phyloP scores from a whole-genome alignment of 176 grass and related monocot genomes.

The Oropetium thomaeum region DNA sequence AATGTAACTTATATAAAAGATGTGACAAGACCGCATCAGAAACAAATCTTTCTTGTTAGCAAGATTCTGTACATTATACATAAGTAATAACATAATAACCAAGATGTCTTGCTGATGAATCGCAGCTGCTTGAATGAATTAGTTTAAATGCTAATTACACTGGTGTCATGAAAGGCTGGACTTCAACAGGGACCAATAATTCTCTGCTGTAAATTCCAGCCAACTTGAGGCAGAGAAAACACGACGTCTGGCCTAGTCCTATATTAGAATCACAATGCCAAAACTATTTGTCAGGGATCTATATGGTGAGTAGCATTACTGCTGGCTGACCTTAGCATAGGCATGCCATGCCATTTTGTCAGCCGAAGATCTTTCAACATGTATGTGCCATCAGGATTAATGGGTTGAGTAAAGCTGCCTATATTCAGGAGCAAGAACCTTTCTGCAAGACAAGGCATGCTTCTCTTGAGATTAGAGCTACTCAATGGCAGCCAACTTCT shows the following conservation, averaged over 20 bases:
- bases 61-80: slow-evolving; percentile 39
- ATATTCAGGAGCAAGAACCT: slow-evolving; percentile 20
- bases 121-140: slow-evolving; percentile 36
- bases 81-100: too few relatives aligned
- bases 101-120: slow-evolving; percentile 41
- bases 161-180: slow-evolving; percentile 28
- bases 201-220: slow-evolving; percentile 22
- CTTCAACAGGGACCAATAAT: slow-evolving; percentile 34
- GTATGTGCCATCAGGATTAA: slow-evolving; percentile 36
- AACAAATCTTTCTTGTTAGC: slow-evolving; percentile 27
- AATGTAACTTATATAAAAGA: not conserved
- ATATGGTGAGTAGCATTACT: slow-evolving; percentile 31
- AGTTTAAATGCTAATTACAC: slow-evolving; percentile 52
- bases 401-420: slow-evolving; percentile 14
- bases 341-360: slow-evolving; percentile 21
- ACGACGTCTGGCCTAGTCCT: slow-evolving; percentile 19
- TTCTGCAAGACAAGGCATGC: slow-evolving; percentile 5
- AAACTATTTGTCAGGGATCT: slow-evolving; percentile 34
- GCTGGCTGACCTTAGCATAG: slow-evolving; percentile 25
- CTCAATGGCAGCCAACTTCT: slow-evolving; percentile 26
- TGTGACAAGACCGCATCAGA: not conserved
- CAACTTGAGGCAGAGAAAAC: slow-evolving; percentile 5
- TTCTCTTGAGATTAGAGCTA: slow-evolving; percentile 30
- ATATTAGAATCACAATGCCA: slow-evolving; percentile 32
- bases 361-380: slow-evolving; percentile 22